Base-by-base conservation (phyloP, 345 rosid species). In the Gossypium turneri region DNA sequence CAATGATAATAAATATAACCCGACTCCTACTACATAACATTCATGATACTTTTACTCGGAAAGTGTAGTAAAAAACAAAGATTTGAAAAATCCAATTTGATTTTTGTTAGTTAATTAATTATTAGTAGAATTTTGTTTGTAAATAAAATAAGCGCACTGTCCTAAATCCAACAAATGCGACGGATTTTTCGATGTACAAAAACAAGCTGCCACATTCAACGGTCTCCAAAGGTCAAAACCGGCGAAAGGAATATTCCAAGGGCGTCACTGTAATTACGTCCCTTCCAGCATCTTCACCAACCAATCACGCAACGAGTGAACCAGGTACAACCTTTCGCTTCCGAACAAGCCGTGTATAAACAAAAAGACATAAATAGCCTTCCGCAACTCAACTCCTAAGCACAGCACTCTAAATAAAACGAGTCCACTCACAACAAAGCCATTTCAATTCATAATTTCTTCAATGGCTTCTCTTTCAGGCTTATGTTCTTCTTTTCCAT, bases 401-500 rank as follows among this genome's bases (percentile, higher is more conserved):
- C 44, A 17, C 67, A 63, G 22, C 22, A 63, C 24, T 16, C 20
- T 20, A 62, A 9, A 29, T 62, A 59, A 59, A 59, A 24, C 64
- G 38, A 34, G 41, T 34, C 41, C 7, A 34, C 41, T 34, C 41
- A 5, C 41, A 34, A 34, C 38, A 15, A 25, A 13, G 25, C 41
- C 41, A 61, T 61, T 27, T 61, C 65, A 13, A 19, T 29, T 27
- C 44, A 7, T 61, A 41, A 6, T 50, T 62, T 38, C 59, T 70
- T 79, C 82, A 73, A 90, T 80, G 94, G 92, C 93, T 75, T 90
- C 88, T 61, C 82, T 81, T 68, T 86, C 78, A 80, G 87, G 64
- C 85, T 78, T 59, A 64, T 76, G 65, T 58, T 79, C 78, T 34
- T 81, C 78, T 69, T 70, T 38, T 2, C 73, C 59, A 72, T 76